A percentile compares a stretch with the other conserved stretches of the same genome.
phyloP scores from a whole-genome alignment of 768 basidiomycete genomes.

The Trametes cinnabarina region DNA sequence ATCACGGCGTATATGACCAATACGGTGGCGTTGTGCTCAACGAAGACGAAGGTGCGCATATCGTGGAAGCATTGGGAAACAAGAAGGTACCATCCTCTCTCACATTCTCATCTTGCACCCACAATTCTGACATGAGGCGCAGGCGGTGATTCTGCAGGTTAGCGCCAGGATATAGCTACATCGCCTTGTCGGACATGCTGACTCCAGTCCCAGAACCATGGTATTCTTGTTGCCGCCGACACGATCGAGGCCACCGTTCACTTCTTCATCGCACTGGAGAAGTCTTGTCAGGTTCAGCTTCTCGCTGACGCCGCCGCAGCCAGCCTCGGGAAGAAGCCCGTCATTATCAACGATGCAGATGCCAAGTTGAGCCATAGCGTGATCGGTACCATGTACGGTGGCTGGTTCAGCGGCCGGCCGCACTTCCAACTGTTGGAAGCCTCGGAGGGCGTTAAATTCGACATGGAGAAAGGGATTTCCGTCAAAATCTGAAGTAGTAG shows the following conservation, averaged over 20 bases:
- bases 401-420: constrained; percentile 39
- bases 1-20: constrained; percentile 30
- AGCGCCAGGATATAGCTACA: neutral
- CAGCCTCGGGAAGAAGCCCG: constrained; percentile 18
- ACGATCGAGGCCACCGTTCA: constrained; percentile 27
- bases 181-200: neutral
- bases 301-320: constrained; percentile 31
- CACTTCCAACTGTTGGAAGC: constrained; percentile 39
- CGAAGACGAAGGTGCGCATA: constrained; percentile 32
- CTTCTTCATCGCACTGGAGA: constrained; percentile 30
- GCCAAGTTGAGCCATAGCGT: constrained; percentile 24
- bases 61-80: constrained; percentile 29
- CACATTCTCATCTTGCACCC: neutral
- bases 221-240: constrained; percentile 25
- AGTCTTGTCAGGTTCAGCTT: constrained; percentile 32
- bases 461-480: neutral
- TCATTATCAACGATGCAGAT: constrained; percentile 27
- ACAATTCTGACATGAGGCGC: neutral
- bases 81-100: constrained; percentile 22
- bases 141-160: constrained; percentile 28
- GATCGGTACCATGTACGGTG: constrained; percentile 22
- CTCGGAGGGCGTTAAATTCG: constrained; percentile 31
- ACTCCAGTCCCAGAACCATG: constrained; percentile 25
- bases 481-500: no score
- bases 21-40: constrained; percentile 38